Conservation (phyloP, 805 yeast genomes). For the Lachancea thermotolerans region DNA sequence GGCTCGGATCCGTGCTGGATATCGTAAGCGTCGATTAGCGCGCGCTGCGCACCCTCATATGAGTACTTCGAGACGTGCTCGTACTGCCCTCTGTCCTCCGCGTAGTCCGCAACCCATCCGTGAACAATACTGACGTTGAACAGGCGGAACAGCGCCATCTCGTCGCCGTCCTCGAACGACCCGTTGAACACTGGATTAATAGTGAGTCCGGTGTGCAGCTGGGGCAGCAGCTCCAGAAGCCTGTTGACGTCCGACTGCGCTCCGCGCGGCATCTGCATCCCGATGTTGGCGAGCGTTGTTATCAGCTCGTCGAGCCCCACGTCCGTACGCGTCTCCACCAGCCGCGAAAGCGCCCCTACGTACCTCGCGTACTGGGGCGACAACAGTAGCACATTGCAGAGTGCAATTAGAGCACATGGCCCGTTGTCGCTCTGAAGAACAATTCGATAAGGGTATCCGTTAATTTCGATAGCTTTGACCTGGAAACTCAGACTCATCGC, state of each 20-base stretch:
- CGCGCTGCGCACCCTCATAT: conserved; percentile 55
- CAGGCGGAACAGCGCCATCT: conserved; percentile 48
- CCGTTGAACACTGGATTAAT: conserved; percentile 69
- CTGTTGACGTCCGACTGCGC: conserved; percentile 33
- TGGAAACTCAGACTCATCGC: conserved; percentile 13
- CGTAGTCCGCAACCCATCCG: conserved; percentile 70
- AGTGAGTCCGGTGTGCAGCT: conserved; percentile 60
- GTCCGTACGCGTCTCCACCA: conserved; percentile 27
- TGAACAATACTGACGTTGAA: conserved; percentile 63
- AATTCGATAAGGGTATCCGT: conserved; percentile 40
- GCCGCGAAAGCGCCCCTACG: conserved; percentile 25
- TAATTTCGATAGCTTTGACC: conserved; percentile 25
- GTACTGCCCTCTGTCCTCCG: conserved; percentile 29
- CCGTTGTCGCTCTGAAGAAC: conserved; percentile 77
- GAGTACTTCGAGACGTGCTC: conserved; percentile 38
- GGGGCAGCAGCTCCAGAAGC: conserved; percentile 52
- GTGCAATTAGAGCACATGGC: conserved; percentile 80
- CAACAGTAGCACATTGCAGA: conserved; percentile 62
- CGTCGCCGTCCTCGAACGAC: conserved; percentile 46
- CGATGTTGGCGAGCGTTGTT: conserved; percentile 44
- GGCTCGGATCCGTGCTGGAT: conserved; percentile 22
- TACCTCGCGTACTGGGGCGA: conserved; percentile 31
- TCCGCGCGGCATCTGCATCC: conserved; percentile 29
- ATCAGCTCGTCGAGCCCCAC: conserved; percentile 39
- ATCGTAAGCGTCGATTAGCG: conserved; percentile 43